Base-by-base conservation (phyloP, 805 yeast genomes). In the Zygotorulaspora sp. region DNA sequence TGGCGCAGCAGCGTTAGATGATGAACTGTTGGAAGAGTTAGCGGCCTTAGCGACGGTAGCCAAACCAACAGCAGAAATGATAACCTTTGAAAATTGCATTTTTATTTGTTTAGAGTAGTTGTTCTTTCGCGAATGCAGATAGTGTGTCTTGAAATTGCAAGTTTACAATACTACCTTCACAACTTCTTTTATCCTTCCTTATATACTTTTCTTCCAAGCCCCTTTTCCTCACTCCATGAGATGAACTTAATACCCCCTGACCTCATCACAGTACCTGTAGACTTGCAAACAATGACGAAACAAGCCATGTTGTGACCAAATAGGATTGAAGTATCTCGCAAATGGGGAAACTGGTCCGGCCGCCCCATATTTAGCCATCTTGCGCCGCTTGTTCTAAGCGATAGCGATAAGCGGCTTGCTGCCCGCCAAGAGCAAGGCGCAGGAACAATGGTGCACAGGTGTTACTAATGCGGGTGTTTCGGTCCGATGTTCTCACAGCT, bases 51-150 rank as follows among this genome's bases (percentile, higher is more conserved):
- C 41, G 17, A 46, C 33, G 30, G 50, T 52, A 30, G 40, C 44
- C 29, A 47, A 35, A 27, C 57, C 48, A 36, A 54, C 41, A 30
- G 47, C 50, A 32, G 55, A 47, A 26, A 51, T 35, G 23, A 51
- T 34, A 35, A 50, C 39, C 35, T 47, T 36, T 24, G 56, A 44
- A 40, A 53, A 45, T 46, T 55, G 54, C 59, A 55, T 55, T 36
- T 29, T 36, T 21, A 6, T 22, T 19, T 17, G 16, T 31, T 15
- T 22, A n/a, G n/a, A n/a, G n/a, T n/a, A n/a, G n/a, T n/a, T n/a
- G n/a, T n/a, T n/a, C n/a, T n/a, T n/a, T n/a, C n/a, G n/a, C n/a
- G n/a, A n/a, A n/a, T n/a, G n/a, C n/a, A n/a, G n/a, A n/a, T n/a
- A n/a, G n/a, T n/a, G n/a, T n/a, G n/a, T n/a, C n/a, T n/a, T n/a